Conservation (phyloP, 1,139 yeast genomes). For the Nadsonia starkeyi-henricii region DNA sequence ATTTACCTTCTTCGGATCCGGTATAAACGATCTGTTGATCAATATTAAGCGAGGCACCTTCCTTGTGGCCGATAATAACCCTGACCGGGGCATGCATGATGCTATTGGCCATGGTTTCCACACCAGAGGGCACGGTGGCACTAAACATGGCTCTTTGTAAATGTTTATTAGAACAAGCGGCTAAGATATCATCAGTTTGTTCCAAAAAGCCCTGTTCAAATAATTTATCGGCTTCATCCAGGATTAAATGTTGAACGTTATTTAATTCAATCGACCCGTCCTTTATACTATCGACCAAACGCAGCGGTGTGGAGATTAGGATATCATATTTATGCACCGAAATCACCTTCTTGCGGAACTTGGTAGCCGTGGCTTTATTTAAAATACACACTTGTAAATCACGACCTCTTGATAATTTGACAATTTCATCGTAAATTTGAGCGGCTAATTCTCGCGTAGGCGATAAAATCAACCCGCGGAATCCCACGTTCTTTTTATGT, state of each 20-base stretch:
- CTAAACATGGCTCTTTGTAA: slow-evolving; percentile 66
- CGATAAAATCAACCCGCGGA: slow-evolving; percentile 68
- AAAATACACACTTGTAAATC: slow-evolving; percentile 53
- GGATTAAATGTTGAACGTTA: slow-evolving; percentile 55
- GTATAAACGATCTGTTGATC: slow-evolving; percentile 77
- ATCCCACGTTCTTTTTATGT: slow-evolving; percentile 26
- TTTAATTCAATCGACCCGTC: slow-evolving; percentile 44
- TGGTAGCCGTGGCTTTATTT: slow-evolving; percentile 63
- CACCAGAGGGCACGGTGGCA: slow-evolving; percentile 90
- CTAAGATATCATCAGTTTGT: slow-evolving; percentile 77
- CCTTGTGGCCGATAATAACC: slow-evolving; percentile 84
- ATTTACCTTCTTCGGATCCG: slow-evolving; percentile 90
- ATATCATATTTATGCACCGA: slow-evolving; percentile 60
- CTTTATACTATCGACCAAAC: slow-evolving; percentile 68
- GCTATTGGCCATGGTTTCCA: slow-evolving; percentile 74
- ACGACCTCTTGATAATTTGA: slow-evolving; percentile 35
- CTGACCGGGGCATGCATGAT: slow-evolving; percentile 80
- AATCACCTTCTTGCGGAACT: slow-evolving; percentile 40
- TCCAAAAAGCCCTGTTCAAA: slow-evolving; percentile 84
- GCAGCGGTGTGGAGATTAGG: slow-evolving; percentile 73
- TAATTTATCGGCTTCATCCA: slow-evolving; percentile 93
- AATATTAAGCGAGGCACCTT: slow-evolving; percentile 75
- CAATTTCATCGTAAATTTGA: slow-evolving; percentile 66
- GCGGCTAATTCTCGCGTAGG: slow-evolving; percentile 89
- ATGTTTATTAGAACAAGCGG: slow-evolving; percentile 43